Conservation (phyloP, 164 flowering plant genomes). For the Tetrastigma voinierianum region DNA sequence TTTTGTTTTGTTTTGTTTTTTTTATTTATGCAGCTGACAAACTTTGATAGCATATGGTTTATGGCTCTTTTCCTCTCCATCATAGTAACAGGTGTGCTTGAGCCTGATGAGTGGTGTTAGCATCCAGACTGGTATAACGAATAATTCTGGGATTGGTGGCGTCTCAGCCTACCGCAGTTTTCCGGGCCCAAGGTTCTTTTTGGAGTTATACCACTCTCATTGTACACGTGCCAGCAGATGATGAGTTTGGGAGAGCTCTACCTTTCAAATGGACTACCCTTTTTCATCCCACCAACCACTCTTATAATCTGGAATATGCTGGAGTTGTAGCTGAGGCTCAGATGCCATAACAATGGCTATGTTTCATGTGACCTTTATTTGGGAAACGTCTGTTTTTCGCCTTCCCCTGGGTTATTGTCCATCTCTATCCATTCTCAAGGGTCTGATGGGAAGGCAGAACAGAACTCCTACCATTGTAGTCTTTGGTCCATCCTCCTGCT, state of each 20-base stretch:
- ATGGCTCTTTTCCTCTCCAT: conserved; percentile 45
- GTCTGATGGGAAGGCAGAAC: conserved; percentile 49
- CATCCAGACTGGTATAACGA: too few relatives aligned
- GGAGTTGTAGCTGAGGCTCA: conserved; percentile 43
- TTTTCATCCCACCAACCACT: conserved; percentile 47
- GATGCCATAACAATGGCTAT: conserved; percentile 47
- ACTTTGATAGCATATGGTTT: conserved; percentile 40
- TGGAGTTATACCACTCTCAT: conserved; percentile 45
- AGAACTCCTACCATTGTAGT: conserved; percentile 48
- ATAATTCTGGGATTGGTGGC: conserved; percentile 44
- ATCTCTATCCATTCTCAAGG: conserved; percentile 51
- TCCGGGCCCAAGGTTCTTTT: conserved; percentile 46
- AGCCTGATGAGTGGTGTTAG: conserved; percentile 48
- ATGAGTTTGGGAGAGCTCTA: conserved; percentile 47
- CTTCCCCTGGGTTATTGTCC: conserved; percentile 48
- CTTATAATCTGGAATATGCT: conserved; percentile 40
- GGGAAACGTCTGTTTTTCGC: conserved; percentile 45
- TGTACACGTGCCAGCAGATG: conserved; percentile 38
- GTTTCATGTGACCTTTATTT: conserved; percentile 43
- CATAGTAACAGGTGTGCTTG: conserved; percentile 38
- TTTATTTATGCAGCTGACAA: conserved; percentile 33
- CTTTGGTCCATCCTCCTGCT: conserved; percentile 42
- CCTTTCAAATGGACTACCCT: conserved; percentile 55
- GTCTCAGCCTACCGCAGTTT: conserved; percentile 46
- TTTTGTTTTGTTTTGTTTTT: too few relatives aligned